Percentiles rank a stretch among this genome's conserved stretches.
Evolutionary conservation across 2,329 filamentous ascomycete genomes (phyloP).

Genomic region (Apiospora rasikravindrae): DNA sequence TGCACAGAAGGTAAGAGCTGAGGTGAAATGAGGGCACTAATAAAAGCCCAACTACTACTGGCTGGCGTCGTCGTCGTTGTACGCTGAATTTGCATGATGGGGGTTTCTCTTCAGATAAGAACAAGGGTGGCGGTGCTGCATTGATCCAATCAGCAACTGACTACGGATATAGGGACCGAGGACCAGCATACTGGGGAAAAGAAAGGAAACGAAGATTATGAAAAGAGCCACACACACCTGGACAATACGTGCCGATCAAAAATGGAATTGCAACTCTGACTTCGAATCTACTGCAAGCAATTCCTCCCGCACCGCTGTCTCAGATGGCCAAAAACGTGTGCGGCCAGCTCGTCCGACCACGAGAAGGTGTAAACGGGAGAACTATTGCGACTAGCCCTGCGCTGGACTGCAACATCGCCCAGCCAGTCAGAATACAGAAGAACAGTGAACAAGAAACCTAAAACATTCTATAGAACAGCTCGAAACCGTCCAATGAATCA

Average conservation of each 20-base stretch:
- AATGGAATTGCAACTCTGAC: background rate
- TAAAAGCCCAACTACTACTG: background rate
- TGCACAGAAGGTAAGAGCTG: background rate
- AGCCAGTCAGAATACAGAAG: background rate
- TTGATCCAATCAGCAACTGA: background rate
- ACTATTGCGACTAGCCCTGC: slow-evolving; percentile 10
- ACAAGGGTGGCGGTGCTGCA: background rate
- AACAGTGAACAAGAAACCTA: background rate
- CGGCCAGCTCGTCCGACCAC: background rate
- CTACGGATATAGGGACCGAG: slow-evolving; percentile 6
- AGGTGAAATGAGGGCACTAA: slow-evolving; percentile 3
- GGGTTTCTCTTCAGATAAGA: background rate
- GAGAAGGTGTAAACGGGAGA: background rate
- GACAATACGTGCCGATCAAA: background rate
- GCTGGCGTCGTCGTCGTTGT: background rate
- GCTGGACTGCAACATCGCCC: background rate
- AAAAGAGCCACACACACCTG: background rate
- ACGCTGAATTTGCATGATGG: slow-evolving; percentile 2
- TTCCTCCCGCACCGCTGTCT: slow-evolving; percentile 1
- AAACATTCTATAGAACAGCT: slow-evolving; percentile 6
- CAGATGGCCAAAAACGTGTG: background rate
- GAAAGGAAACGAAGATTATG: background rate
- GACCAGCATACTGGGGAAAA: background rate
- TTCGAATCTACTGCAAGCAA: background rate
- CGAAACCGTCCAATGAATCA: slow-evolving; percentile 1